Percentiles rank a stretch among this genome's conserved stretches.
Evolutionary conservation across 441 rosid genomes (phyloP).

Genomic region (Hura crepitans): DNA sequence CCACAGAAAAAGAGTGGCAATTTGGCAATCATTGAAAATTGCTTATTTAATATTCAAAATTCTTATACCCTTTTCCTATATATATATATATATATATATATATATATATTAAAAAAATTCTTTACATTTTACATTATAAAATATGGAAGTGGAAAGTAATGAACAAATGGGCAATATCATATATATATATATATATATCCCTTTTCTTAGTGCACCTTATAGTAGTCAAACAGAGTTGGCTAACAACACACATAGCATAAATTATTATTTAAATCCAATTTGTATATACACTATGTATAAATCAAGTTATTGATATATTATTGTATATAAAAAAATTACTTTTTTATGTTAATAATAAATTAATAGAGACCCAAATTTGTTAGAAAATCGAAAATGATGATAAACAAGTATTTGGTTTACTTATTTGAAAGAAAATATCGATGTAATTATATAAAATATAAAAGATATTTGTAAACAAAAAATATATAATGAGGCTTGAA

Average conservation of each 20-base stretch:
- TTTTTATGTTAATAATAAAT: too few relatives aligned
- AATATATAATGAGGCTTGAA: too few relatives aligned
- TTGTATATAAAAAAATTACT: too few relatives aligned
- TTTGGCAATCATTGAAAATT: slow-evolving; percentile 46
- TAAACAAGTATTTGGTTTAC: too few relatives aligned
- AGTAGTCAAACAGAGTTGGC: slow-evolving; percentile 48
- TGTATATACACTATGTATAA: too few relatives aligned
- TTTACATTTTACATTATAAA: slow-evolving; percentile 21
- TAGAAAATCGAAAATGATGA: too few relatives aligned
- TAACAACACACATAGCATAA: slow-evolving; percentile 25
- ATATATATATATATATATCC: slow-evolving; percentile 14
- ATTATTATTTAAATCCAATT: not conserved
- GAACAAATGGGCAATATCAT: slow-evolving; percentile 18
- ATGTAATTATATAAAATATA: too few relatives aligned
- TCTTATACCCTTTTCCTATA: slow-evolving; percentile 13
- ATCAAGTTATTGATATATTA: too few relatives aligned
- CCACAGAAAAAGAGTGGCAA: slow-evolving; percentile 25
- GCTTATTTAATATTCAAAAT: slow-evolving; percentile 24
- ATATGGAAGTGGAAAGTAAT: slow-evolving; percentile 37
- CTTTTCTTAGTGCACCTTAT: slow-evolving; percentile 24
- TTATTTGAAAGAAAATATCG: too few relatives aligned
- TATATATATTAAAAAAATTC: not conserved
- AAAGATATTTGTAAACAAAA: too few relatives aligned
- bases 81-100: not conserved
- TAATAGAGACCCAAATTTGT: too few relatives aligned